phyloP scores from a whole-genome alignment of 2,329 filamentous ascomycete species.

The Monosporascus sp. region DNA sequence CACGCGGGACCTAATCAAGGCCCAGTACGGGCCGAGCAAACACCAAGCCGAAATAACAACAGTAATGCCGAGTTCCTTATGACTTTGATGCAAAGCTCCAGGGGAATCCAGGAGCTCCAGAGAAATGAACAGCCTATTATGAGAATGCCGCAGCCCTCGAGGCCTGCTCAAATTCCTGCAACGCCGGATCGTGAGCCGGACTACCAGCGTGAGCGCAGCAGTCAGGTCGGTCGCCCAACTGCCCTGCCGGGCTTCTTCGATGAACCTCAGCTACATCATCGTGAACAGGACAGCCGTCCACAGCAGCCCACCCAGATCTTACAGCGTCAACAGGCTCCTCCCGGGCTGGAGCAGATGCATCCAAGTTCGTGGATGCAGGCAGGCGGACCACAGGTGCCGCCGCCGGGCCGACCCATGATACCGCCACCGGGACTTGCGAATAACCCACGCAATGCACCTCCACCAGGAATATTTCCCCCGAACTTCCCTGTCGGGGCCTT shows the following conservation, averaged over 20 bases:
- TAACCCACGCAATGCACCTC: constrained; percentile 41
- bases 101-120: constrained; percentile 44
- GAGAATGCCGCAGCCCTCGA: constrained; percentile 48
- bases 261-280: constrained; percentile 43
- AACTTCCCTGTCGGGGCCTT: constrained; percentile 51
- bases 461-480: constrained; percentile 58
- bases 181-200: constrained; percentile 46
- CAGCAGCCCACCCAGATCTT: constrained; percentile 60
- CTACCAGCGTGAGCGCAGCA: constrained; percentile 36
- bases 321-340: constrained; percentile 53
- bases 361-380: constrained; percentile 46
- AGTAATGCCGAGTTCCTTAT: constrained; percentile 81
- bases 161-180: constrained; percentile 42
- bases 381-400: constrained; percentile 38
- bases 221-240: constrained; percentile 23
- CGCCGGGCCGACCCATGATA: constrained; percentile 49
- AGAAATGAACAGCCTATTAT: constrained; percentile 49
- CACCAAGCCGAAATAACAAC: constrained; percentile 41
- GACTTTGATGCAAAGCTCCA: constrained; percentile 66
- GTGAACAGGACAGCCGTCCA: constrained; percentile 42
- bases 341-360: constrained; percentile 57
- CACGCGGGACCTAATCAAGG: constrained; percentile 50
- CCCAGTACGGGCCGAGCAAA: constrained; percentile 40
- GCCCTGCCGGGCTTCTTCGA: constrained; percentile 50
- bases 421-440: constrained; percentile 55